A percentile compares a stretch with the other conserved stretches of the same genome.
These are phyloP conservation scores for Juncus effusus DNA, from an alignment of 176 grass and related monocot species.

Conservation along the genomic window DNA sequence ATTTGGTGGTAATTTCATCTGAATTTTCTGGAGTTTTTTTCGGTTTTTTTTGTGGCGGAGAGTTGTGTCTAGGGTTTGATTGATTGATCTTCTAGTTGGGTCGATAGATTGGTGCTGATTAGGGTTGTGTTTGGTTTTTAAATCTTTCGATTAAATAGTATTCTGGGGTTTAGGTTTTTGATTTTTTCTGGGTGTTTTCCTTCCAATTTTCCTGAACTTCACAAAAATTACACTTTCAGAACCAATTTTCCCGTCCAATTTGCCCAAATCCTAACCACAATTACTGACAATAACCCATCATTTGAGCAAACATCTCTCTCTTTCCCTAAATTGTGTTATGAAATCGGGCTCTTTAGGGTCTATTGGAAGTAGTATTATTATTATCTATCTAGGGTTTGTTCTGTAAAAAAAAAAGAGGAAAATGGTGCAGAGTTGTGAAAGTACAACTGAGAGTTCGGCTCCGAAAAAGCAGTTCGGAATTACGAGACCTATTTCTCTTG, in stretches of 20 bases:
- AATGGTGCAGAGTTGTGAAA: slow-evolving; percentile 21
- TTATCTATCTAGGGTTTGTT: not conserved
- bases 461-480: slow-evolving; percentile 51
- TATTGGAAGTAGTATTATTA: too few species aligned
- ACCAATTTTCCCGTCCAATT: too few species aligned
- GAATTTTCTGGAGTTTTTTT: not conserved
- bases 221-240: too few species aligned
- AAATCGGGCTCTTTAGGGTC: too few species aligned
- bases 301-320: too few species aligned
- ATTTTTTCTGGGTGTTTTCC: not conserved
- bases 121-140: not conserved
- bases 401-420: slow-evolving; percentile 29
- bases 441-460: slow-evolving; percentile 18
- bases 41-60: not conserved
- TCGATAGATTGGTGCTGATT: not conserved
- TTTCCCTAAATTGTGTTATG: too few species aligned
- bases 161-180: not conserved
- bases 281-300: too few species aligned
- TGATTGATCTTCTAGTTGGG: not conserved
- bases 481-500: slow-evolving; percentile 58
- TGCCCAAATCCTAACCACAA: too few species aligned
- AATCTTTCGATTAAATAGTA: not conserved
- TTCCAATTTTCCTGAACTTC: not conserved
- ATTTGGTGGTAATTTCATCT: slow-evolving; percentile 1
- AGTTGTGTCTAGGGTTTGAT: slow-evolving; percentile 8